Base-by-base conservation (phyloP, 1,139 yeast genomes). In the Saccharomyces hybrid region DNA sequence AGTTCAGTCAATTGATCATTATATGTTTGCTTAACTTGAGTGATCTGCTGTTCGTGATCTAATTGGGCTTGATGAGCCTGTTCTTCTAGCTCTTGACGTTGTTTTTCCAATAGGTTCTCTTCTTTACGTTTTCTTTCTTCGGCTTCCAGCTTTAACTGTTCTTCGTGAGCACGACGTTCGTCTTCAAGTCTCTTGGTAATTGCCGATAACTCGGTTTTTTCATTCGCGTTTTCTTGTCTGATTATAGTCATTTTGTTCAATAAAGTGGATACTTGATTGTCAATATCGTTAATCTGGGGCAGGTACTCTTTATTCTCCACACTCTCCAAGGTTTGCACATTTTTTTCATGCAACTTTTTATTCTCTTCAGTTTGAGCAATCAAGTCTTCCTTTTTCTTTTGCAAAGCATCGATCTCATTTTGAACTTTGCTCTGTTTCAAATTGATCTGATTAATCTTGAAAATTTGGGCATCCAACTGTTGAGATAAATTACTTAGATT, bases 201-300 rank as follows among this genome's bases (percentile, higher is more conserved):
- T 9, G 58, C 62, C 5, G 63, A 50, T n/a, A 67, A 54, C 51
- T 63, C 62, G 32, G 62, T 55, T 34, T 61, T 61, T 54, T 67
- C 70, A 47, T 65, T 63, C 11, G 66, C 57, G 31, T 60, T 61
- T 50, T 66, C 70, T 49, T 66, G 69, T 51, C 65, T 66, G 32
- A 68, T 56, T 7, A 61, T 14, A 1, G 70, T 56, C 49, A 68
- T 50, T 27, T 63, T 56, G 31, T 56, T 54, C 42, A 66, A 54
- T 38, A 59, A 54, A 3, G 50, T 50, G 4, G 64, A 56, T 31
- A 67, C 63, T 23, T 62, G 53, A 9, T 57, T 50, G 50, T 65
- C 66, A 31, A 68, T 61, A 16, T 57, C 62, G 47, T 61, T 57
- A 25, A 68, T 49, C 49, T 61, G 54, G 7, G 66, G 63, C 30